phyloP scores from a whole-genome alignment of 306 rosid genomes.

The Betula pendula region DNA sequence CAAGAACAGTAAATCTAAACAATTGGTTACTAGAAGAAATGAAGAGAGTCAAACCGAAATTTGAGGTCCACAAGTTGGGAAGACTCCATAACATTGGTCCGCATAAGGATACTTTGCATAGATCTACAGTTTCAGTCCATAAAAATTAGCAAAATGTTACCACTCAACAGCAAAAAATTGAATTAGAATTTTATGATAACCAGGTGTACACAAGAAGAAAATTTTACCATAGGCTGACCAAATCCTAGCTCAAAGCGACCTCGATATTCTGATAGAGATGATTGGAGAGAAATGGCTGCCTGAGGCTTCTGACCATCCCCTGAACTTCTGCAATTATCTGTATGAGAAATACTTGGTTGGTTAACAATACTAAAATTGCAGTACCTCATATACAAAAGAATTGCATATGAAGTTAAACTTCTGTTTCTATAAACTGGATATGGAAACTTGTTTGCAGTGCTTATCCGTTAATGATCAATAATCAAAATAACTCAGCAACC shows the following conservation, averaged over 20 bases:
- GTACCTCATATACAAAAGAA: background rate
- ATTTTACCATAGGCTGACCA: conserved; percentile 72
- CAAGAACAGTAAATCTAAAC: background rate
- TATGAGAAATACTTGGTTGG: conserved; percentile 31
- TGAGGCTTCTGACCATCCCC: conserved; percentile 57
- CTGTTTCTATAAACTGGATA: background rate
- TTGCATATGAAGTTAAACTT: background rate
- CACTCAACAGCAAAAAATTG: background rate
- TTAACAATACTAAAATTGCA: conserved; percentile 25
- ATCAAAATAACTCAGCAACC: background rate
- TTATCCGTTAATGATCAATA: background rate
- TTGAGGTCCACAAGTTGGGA: conserved; percentile 78
- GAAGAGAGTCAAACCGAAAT: conserved; percentile 56
- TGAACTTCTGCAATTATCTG: conserved; percentile 55
- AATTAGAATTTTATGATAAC: background rate
- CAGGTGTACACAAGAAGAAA: conserved; percentile 10
- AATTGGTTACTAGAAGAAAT: conserved; percentile 26
- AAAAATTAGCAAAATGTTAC: conserved; percentile 12
- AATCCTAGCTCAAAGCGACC: conserved; percentile 78
- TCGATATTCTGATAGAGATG: conserved; percentile 46
- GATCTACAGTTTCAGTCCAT: conserved; percentile 49
- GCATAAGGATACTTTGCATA: conserved; percentile 68
- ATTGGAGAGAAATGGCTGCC: conserved; percentile 54
- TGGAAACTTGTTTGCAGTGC: background rate
- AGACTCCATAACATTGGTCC: conserved; percentile 80